Evolutionary conservation across 1,284 basidiomycete genomes (phyloP).

Genomic region (Irpex sp.): DNA sequence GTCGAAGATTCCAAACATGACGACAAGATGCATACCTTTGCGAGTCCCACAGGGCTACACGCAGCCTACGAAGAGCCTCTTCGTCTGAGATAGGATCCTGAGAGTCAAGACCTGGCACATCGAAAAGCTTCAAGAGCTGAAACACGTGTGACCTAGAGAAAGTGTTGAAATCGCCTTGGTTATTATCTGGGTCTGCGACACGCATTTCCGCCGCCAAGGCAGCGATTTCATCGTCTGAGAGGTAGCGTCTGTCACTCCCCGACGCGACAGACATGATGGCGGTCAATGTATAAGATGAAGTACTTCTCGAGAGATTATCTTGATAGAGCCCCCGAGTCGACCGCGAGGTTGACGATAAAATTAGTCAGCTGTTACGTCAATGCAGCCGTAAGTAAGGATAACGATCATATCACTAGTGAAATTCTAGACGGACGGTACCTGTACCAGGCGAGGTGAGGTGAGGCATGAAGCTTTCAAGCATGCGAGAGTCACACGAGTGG

Average conservation of each 20-base stretch:
- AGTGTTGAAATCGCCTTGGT: background rate
- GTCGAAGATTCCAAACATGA: too few relatives aligned
- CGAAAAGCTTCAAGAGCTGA: background rate
- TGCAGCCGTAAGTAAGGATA: too few relatives aligned
- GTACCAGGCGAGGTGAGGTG: too few relatives aligned
- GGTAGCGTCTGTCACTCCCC: background rate
- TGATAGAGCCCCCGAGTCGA: too few relatives aligned
- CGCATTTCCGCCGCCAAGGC: background rate
- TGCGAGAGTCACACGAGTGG: too few relatives aligned
- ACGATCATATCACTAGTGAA: too few relatives aligned
- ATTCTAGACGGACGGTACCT: too few relatives aligned
- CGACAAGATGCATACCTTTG: background rate
- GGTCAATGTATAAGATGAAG: background rate
- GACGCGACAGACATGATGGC: background rate
- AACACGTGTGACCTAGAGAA: background rate
- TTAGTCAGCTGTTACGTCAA: too few relatives aligned
- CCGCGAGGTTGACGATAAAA: too few relatives aligned
- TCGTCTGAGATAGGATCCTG: background rate
- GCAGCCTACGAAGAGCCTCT: background rate
- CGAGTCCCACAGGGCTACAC: background rate
- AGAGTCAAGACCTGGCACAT: background rate
- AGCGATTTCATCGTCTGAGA: constrained; percentile 1
- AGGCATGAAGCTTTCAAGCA: too few relatives aligned
- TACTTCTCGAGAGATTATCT: too few relatives aligned
- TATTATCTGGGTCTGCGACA: background rate